Evolutionary conservation across 345 rosid genomes (phyloP), one percentile per base, ranked within the genome.

Genomic region (Hevea brasiliensis): DNA sequence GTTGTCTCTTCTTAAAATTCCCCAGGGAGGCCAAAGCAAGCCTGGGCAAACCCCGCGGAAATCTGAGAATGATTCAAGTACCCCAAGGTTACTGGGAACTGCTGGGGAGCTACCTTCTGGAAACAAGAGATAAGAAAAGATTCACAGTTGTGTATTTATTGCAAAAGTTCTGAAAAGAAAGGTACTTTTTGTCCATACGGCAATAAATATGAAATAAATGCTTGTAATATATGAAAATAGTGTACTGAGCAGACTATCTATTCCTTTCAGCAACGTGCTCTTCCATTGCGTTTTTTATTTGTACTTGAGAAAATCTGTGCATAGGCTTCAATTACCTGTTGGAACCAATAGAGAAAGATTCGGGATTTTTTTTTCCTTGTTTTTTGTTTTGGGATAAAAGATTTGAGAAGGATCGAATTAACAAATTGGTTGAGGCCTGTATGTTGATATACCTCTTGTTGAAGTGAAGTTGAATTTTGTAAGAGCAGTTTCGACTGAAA

Each of bases 1-100:
- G 12, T 41, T 50, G 60, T 45, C 51, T 51, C 11, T 44, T 68
- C 23, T 45, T 67, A 6, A 65, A 17, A 40, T 63, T 77, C 56
- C 56, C 8, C 78, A 88, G 90, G 89, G 83, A 70, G 83, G 82
- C 65, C 89, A 81, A 71, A 67, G 68, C 73, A 90, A 85, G 84
- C 76, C 74, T 60, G 84, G 81, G 63, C 80, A 61, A 53, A 71
- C 80, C 44, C 74, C 82, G 15, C 88, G 73, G 79, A 84, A 79
- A 82, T 74, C 84, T n/a, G 78, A 87, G 76, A 77, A 64, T 63
- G 90, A 82, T 75, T 74, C 87, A 55, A 77, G 63, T 53, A 76
- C 84, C 27, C 45, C 71, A 29, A 83, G 75, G 71, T 57, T 70
- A 23, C 78, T 29, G 68, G 84, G 75, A 12, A 60, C 70, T 44